Evolutionary conservation across 768 basidiomycete species (phyloP).

Genomic region (Agaricus subrufescens): DNA sequence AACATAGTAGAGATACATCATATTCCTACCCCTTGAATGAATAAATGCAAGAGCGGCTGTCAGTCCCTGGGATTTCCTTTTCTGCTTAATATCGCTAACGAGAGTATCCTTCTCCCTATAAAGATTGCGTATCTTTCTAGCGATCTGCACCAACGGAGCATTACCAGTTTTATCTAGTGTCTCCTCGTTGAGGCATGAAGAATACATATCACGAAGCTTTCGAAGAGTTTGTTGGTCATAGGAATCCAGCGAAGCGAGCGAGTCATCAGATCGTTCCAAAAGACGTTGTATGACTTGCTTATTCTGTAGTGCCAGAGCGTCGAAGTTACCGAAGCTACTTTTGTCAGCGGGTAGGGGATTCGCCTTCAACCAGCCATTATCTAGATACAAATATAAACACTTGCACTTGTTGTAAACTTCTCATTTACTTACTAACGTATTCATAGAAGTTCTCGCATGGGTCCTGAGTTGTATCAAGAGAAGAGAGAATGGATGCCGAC

Average conservation of each 20-base stretch:
- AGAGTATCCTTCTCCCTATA: slow-evolving; percentile 51
- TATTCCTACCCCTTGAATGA: slow-evolving; percentile 70
- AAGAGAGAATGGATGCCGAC: slow-evolving; percentile 76
- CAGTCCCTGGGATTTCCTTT: slow-evolving; percentile 47
- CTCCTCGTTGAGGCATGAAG: slow-evolving; percentile 78
- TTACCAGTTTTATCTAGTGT: slow-evolving; percentile 69
- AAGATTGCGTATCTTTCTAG: slow-evolving; percentile 54
- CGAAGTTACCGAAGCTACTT: slow-evolving; percentile 66
- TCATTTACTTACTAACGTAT: slow-evolving; percentile 73
- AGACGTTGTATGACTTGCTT: slow-evolving; percentile 72
- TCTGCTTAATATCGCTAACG: slow-evolving; percentile 18
- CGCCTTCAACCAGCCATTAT: slow-evolving; percentile 80
- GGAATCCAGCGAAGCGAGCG: slow-evolving; percentile 27
- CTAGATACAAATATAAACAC: slow-evolving; percentile 29
- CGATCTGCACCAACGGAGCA: slow-evolving; percentile 64
- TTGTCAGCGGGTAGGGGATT: slow-evolving; percentile 90
- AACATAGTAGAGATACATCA: neutral
- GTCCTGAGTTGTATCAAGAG: slow-evolving; percentile 76
- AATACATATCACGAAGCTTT: slow-evolving; percentile 71
- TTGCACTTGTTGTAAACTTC: no score
- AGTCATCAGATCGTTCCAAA: slow-evolving; percentile 39
- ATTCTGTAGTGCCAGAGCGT: slow-evolving; percentile 69
- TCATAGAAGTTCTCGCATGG: slow-evolving; percentile 96
- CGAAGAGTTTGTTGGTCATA: slow-evolving; percentile 52
- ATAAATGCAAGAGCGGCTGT: slow-evolving; percentile 83